Conservation (phyloP, 1,284 basidiomycete genomes). For the Malassezia sp. region DNA sequence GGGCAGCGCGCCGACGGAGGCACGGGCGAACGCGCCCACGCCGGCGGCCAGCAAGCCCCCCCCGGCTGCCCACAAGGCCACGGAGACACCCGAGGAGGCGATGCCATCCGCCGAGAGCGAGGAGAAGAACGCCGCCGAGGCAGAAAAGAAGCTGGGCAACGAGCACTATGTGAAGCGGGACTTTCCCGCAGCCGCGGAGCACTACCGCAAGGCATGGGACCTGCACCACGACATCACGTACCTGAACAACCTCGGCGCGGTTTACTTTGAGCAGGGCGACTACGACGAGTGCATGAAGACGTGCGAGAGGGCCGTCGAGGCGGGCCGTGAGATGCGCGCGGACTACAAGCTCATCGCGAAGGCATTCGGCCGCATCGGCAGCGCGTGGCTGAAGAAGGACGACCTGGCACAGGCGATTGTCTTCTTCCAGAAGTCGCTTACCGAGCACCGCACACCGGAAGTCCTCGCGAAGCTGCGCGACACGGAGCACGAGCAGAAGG, state of each 20-base stretch:
- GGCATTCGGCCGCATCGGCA: conserved; percentile 80
- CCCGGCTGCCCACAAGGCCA: conserved; percentile 31
- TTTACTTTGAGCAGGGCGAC: conserved; percentile 83
- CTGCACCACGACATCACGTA: conserved; percentile 84
- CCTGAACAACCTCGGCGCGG: conserved; percentile 59
- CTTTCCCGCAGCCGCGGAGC: conserved; percentile 43
- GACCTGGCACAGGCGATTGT: conserved; percentile 61
- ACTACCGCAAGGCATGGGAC: conserved; percentile 72
- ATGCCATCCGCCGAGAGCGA: conserved; percentile 19
- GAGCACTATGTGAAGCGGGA: conserved; percentile 74
- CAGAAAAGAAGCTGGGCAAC: conserved; percentile 55
- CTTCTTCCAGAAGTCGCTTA: conserved; percentile 56
- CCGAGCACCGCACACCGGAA: conserved; percentile 92
- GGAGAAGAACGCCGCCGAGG: conserved; percentile 34
- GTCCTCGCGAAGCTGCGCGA: conserved; percentile 69
- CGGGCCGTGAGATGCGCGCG: conserved; percentile 60
- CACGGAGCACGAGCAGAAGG: conserved; percentile 66
- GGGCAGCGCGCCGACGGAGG: conserved; percentile 12
- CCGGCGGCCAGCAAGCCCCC: conserved; percentile 44
- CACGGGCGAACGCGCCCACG: conserved; percentile 47
- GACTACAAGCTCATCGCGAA: conserved; percentile 56
- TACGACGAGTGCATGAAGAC: conserved; percentile 81
- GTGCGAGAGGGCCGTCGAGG: conserved; percentile 86
- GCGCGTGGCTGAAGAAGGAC: conserved; percentile 69
- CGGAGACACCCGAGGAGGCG: conserved; percentile 7